A percentile compares a stretch with the other conserved stretches of the same genome.
phyloP scores from a whole-genome alignment of 768 basidiomycete species.

The Lyophyllum shimeji region DNA sequence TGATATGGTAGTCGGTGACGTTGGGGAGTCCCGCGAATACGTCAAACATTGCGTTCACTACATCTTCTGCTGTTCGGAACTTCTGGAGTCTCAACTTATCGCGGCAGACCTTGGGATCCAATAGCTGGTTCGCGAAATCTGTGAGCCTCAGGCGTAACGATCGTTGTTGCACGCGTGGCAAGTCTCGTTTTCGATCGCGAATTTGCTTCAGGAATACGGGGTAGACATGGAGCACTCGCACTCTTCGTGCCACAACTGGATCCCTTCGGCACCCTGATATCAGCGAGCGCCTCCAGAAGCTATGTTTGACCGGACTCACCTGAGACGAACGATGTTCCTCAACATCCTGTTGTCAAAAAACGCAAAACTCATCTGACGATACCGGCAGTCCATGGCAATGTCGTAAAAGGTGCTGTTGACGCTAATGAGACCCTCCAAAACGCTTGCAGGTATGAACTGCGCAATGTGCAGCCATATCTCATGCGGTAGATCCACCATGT shows the following conservation, averaged over 20 bases:
- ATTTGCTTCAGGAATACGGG: constrained; percentile 47
- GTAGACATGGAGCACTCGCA: constrained; percentile 47
- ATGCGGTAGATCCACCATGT: constrained; percentile 21
- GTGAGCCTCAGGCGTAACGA: constrained; percentile 29
- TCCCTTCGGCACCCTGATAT: constrained; percentile 31
- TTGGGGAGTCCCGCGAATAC: constrained; percentile 44
- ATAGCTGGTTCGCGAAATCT: constrained; percentile 32
- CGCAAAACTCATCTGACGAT: constrained; percentile 49
- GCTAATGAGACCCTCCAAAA: constrained; percentile 19
- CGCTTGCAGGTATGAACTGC: constrained; percentile 22
- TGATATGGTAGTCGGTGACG: constrained; percentile 48
- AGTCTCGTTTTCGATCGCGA: constrained; percentile 26
- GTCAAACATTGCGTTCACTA: constrained; percentile 39
- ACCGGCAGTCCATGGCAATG: constrained; percentile 43
- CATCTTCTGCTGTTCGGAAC: constrained; percentile 34
- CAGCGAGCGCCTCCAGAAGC: neutral
- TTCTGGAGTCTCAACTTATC: constrained; percentile 27
- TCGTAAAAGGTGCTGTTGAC: constrained; percentile 29
- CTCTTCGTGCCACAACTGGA: constrained; percentile 46
- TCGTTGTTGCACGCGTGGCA: constrained; percentile 4
- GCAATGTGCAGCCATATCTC: constrained; percentile 31
- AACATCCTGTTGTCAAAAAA: constrained; percentile 46
- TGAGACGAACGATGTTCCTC: constrained; percentile 37
- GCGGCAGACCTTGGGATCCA: constrained; percentile 28
- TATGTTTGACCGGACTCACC: constrained; percentile 23